Percentiles rank a stretch among this genome's conserved stretches.
phyloP scores from a whole-genome alignment of 441 rosid genomes.

The Populus tomentosa region DNA sequence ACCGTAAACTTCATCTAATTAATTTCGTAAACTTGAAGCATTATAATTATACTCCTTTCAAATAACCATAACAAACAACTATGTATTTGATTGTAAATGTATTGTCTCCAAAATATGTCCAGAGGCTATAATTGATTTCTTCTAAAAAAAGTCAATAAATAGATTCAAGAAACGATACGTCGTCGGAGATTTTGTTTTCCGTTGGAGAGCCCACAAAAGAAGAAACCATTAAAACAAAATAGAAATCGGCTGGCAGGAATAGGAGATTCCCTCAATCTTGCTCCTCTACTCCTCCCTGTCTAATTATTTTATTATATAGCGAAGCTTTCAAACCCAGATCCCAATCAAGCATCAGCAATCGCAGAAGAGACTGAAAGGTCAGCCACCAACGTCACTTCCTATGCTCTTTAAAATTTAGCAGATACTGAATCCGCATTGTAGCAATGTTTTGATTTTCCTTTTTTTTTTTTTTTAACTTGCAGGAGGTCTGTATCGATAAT shows the following conservation, averaged over 20 bases:
- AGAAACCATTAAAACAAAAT: too few species aligned
- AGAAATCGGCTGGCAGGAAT: not conserved
- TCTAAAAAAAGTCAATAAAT: too few species aligned
- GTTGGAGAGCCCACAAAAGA: too few species aligned
- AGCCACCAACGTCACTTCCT: not conserved
- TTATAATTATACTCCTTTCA: too few species aligned
- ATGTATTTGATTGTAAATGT: too few species aligned
- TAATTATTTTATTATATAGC: not conserved
- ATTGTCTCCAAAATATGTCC: too few species aligned
- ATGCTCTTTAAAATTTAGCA: not conserved
- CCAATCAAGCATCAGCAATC: not conserved
- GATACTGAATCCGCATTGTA: not conserved
- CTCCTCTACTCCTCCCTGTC: not conserved
- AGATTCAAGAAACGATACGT: too few species aligned
- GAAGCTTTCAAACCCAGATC: not conserved
- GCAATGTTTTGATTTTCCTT: not conserved
- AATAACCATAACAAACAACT: too few species aligned
- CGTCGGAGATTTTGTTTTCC: too few species aligned
- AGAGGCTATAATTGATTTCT: too few species aligned
- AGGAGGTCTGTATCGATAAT: not conserved
- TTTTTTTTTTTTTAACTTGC: not conserved
- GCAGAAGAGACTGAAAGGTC: not conserved
- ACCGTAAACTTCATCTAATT: too few species aligned
- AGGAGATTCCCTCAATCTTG: not conserved
- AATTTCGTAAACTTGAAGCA: too few species aligned